Evolutionary conservation across 2,329 filamentous ascomycete species (phyloP), one percentile per base, ranked within the genome.

Genomic region (Biscogniauxia marginata): DNA sequence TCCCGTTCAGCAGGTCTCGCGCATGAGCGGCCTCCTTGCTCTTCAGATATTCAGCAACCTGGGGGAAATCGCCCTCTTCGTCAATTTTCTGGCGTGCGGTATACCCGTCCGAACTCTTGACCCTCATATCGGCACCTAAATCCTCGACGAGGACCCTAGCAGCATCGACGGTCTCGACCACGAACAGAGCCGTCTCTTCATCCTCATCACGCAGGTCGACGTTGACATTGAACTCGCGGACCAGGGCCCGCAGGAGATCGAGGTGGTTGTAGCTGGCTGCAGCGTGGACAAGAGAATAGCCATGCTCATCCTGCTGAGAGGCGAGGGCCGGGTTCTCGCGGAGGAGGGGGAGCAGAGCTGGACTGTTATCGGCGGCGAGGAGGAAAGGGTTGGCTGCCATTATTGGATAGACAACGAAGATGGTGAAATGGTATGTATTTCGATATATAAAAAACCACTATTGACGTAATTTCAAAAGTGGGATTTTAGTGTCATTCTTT

Each of bases 281-380:
- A 52, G 95, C 95, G 74, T 99, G 95, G 49, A 98, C 79, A 22
- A 98, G 85, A 48, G 92, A 96, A 77, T 99, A 99, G 67, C 95
- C 95, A 69, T 97, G 89, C 57, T 89, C 86, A 73, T 99, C 95
- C 75, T 96, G 91, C 52, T 82, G 77, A 2, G 86, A 83, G 53
- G 95, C 93, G 52, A 96, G 79, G n/a, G 84, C 75, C 30, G 91
- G 90, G 64, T 91, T 84, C 59, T 86, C 78, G 61, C 84, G 83
- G 52, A 99, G 86, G 64, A 93, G 84, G 56, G 85, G 79, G 59
- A 96, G 79, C 53, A 99, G 84, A 46, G 83, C 80, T 45, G 84
- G 76, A 51, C 88, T 89, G 68, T 91, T 88, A 72, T 96, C 93
- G 58, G 93, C 90, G 44, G 93, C 93, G 49, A 92, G 81, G 54